Percentiles rank a stretch among this genome's conserved stretches.
phyloP scores from a whole-genome alignment of 208 protist species.

The Strigomonas culicis region DNA sequence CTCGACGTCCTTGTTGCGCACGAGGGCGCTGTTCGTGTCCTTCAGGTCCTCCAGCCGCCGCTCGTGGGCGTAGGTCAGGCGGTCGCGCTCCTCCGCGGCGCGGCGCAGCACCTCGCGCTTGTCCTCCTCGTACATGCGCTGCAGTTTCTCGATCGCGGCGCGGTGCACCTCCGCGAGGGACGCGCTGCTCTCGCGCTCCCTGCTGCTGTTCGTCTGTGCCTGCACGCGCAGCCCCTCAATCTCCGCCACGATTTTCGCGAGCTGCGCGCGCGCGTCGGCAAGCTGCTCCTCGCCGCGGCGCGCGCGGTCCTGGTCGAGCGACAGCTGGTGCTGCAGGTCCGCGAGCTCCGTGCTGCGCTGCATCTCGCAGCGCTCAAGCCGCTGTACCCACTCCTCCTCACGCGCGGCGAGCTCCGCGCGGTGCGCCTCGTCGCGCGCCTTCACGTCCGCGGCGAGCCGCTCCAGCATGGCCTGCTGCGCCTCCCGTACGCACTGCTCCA shows the following conservation, averaged over 20 bases:
- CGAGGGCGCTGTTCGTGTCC: conserved; percentile 32
- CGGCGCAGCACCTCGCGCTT: conserved; percentile 46
- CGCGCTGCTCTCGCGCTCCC: conserved; percentile 26
- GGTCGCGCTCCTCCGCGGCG: conserved; percentile 56
- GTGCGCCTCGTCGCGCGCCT: conserved; percentile 28
- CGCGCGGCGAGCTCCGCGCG: conserved; percentile 19
- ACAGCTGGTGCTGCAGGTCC: conserved; percentile 47
- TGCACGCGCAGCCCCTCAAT: conserved; percentile 51
- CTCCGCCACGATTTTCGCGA: conserved; percentile 39
- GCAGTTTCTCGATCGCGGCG: conserved; percentile 44
- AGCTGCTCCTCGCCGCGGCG: conserved; percentile 50
- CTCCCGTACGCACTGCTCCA: conserved; percentile 34
- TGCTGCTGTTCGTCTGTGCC: conserved; percentile 15
- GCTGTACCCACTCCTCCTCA: conserved; percentile 42
- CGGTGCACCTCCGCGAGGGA: conserved; percentile 45
- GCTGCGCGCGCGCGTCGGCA: conserved; percentile 48
- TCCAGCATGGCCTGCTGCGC: conserved; percentile 33
- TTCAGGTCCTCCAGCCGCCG: conserved; percentile 40
- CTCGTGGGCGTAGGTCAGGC: conserved; percentile 39
- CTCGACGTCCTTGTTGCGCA: conserved; percentile 38
- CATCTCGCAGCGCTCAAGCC: conserved; percentile 35
- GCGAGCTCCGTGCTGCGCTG: conserved; percentile 44
- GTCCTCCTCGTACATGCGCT: conserved; percentile 75
- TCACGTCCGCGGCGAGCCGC: conserved; percentile 33
- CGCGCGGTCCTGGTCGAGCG: conserved; percentile 43